These are phyloP conservation scores for Colletotrichum trifolii DNA, from an alignment of 2,329 filamentous ascomycete genomes.

Conservation along the genomic window DNA sequence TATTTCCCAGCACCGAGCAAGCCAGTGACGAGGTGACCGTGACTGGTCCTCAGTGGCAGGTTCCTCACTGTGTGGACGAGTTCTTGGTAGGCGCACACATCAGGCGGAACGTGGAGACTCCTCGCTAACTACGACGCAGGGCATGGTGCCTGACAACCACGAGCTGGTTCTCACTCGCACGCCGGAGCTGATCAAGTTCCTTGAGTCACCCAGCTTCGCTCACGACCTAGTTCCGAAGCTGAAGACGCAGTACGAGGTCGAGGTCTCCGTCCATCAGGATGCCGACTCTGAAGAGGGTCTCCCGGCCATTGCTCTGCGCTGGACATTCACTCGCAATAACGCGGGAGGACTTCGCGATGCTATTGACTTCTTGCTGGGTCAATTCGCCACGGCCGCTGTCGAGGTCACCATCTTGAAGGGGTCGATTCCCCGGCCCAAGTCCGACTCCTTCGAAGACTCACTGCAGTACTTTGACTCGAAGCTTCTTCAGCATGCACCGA, in stretches of 20 bases:
- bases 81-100: conserved; percentile 73
- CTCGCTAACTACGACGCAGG: conserved; percentile 56
- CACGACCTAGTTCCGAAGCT: conserved; percentile 85
- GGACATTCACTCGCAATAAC: conserved; percentile 95
- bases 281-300: conserved; percentile 67
- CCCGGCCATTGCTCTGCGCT: conserved; percentile 72
- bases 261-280: conserved; percentile 79
- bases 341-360: conserved; percentile 95
- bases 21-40: conserved; percentile 97
- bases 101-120: not conserved
- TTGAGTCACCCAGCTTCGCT: conserved; percentile 84
- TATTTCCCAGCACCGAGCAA: conserved; percentile 96
- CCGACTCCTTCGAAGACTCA: conserved; percentile 97
- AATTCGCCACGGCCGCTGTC: conserved; percentile 89
- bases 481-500: conserved; percentile 90
- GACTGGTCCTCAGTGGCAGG: conserved; percentile 97
- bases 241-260: conserved; percentile 91
- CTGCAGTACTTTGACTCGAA: conserved; percentile 98
- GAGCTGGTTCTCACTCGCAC: conserved; percentile 86
- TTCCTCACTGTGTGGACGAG: conserved; percentile 95
- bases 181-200: conserved; percentile 80
- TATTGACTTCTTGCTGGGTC: conserved; percentile 90
- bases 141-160: conserved; percentile 97
- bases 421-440: conserved; percentile 97
- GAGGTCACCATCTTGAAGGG: conserved; percentile 89